Base-by-base conservation (phyloP, 2,329 filamentous ascomycete genomes). In the Xylaria sp. region DNA sequence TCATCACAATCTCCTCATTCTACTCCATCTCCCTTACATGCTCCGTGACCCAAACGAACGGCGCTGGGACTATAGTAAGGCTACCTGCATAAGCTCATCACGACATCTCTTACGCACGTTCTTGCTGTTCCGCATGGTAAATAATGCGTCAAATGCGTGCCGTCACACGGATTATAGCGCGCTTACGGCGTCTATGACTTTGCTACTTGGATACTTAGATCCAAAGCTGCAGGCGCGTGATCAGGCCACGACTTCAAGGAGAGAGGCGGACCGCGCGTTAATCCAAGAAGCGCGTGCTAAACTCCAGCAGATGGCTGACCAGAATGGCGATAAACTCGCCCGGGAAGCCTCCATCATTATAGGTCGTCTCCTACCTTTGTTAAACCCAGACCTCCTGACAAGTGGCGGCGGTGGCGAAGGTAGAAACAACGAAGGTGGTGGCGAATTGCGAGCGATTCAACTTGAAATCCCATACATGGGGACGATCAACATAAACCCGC, bases 1-100 rank as follows among this genome's bases (percentile, higher is more conserved):
- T 2, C 84, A 88, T 68, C 83, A 84, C 71, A 81, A 83, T 40
- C 79, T 88, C 3, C 77, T 87, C 7, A 81, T 85, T 40, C 80
- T 86, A 9, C 80, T 88, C 0, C 86, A 89, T 67, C 79, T 89
- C 1, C 87, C 87, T 0, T 88, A 85, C 68, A 84, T 88, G 76
- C 80, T 88, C 11, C 81, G 80, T 28, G 76, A 81, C 42, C 74
- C 78, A 0, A 72, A 75, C 23, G 79, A 80, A 20, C 76, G 77
- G 6, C 79, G 80, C 17, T 82, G 83, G 63, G 81, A 85, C 23
- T 84, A 85, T 72, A 86, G 83, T 71, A 86, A 83, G 64, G 80
- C 81, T 13, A 82, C 81, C 1, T 85, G 84, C 67, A 76, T 87
- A 54, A 81, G 81, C 11, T 83, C 86, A 6, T 86, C 84, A 57